phyloP scores from a whole-genome alignment of 108 stramenopile species.

The Fragilaria radians region DNA sequence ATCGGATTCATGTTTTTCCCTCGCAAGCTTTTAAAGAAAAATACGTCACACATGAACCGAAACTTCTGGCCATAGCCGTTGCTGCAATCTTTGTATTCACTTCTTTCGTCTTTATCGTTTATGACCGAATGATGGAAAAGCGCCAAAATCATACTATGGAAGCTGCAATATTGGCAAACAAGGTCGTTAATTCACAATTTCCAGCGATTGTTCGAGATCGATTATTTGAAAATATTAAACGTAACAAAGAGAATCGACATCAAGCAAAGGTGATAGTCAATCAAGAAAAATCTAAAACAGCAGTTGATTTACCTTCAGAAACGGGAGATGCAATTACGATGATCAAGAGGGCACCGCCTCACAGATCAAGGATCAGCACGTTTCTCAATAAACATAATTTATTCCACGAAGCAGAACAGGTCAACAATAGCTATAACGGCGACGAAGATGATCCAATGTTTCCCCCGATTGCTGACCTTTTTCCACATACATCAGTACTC shows the following conservation, averaged over 20 bases:
- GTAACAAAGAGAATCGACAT: neutral
- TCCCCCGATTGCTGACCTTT: conserved; percentile 21
- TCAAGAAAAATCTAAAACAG: neutral
- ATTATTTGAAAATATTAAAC: conserved; percentile 15
- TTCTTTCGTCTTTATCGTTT: conserved; percentile 17
- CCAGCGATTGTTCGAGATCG: conserved; percentile 39
- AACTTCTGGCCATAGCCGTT: conserved; percentile 3
- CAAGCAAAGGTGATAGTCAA: neutral
- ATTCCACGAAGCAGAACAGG: neutral
- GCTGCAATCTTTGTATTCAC: conserved; percentile 15
- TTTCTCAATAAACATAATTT: neutral
- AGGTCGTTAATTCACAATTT: conserved; percentile 32
- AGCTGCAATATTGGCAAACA: conserved; percentile 15
- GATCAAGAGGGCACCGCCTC: neutral
- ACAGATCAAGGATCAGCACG: neutral
- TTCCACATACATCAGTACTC: conserved; percentile 22
- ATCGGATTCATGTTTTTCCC: conserved; percentile 9
- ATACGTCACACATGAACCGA: conserved; percentile 8
- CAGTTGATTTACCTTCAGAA: neutral
- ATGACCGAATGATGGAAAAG: conserved; percentile 47
- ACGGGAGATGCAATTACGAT: neutral
- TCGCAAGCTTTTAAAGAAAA: conserved; percentile 4
- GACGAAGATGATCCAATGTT: neutral
- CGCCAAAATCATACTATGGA: conserved; percentile 28
- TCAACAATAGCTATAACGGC: neutral